phyloP scores from a whole-genome alignment of 164 flowering plant species.

The Echeveria elegans region DNA sequence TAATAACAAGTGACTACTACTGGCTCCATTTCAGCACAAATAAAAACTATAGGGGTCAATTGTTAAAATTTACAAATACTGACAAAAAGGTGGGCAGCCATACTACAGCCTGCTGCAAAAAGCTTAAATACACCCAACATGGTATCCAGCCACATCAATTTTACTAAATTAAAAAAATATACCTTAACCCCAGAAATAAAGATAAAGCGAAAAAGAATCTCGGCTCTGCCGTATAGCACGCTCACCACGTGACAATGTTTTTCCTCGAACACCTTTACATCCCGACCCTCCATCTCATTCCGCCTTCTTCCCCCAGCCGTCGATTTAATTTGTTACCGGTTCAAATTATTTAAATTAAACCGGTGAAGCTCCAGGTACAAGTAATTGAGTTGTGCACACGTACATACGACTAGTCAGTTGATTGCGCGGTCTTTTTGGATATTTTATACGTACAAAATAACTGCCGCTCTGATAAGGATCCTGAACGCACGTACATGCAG shows the following conservation, averaged over 20 bases:
- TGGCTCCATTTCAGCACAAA: no score
- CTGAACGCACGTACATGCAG: background rate
- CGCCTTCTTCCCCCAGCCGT: background rate
- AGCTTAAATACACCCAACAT: background rate
- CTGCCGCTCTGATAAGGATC: background rate
- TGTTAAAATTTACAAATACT: background rate
- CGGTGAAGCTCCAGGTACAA: background rate
- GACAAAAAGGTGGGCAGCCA: background rate
- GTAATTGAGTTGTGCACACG: background rate
- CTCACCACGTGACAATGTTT: slow-evolving; percentile 1
- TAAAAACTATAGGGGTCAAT: background rate
- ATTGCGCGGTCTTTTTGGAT: background rate
- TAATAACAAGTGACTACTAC: no score
- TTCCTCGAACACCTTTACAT: background rate
- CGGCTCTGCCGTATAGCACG: background rate
- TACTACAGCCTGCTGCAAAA: background rate
- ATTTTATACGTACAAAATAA: background rate
- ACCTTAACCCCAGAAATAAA: background rate
- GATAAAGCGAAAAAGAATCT: background rate
- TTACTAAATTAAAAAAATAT: background rate
- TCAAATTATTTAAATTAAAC: background rate
- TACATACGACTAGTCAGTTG: slow-evolving; percentile 5
- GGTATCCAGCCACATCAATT: background rate
- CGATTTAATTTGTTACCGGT: background rate
- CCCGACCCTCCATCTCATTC: background rate